phyloP scores from a whole-genome alignment of 75 land plant genomes.

The Gnetum montanum region DNA sequence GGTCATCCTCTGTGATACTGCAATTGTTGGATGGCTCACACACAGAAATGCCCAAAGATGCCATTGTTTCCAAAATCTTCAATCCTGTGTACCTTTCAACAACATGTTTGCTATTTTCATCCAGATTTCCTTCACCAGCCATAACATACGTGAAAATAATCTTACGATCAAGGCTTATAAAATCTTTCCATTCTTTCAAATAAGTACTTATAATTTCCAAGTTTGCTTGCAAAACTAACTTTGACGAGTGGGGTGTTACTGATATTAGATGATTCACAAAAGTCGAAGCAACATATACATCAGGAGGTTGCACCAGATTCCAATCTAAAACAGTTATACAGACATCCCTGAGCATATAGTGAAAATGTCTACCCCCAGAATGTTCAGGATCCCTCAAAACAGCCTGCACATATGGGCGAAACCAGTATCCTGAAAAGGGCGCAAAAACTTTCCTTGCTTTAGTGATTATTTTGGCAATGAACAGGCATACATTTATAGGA shows the following conservation, averaged over 20 bases:
- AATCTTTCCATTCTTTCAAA: slow-evolving; percentile 32
- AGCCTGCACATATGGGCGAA: slow-evolving; percentile 23
- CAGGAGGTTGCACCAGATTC: slow-evolving; percentile 21
- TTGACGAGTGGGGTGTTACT: slow-evolving; percentile 28
- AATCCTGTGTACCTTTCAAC: slow-evolving; percentile 25
- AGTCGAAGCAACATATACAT: slow-evolving; percentile 16
- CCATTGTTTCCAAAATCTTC: slow-evolving; percentile 31
- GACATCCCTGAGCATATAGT: slow-evolving; percentile 40
- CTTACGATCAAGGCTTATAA: slow-evolving; percentile 16
- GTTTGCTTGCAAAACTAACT: slow-evolving; percentile 35
- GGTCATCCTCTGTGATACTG: slow-evolving; percentile 9
- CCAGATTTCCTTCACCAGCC: slow-evolving; percentile 23
- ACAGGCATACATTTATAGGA: slow-evolving; percentile 34
- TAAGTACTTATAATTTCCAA: slow-evolving; percentile 28
- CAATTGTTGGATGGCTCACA: slow-evolving; percentile 8
- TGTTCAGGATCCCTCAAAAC: slow-evolving; percentile 26
- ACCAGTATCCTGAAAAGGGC: slow-evolving; percentile 17
- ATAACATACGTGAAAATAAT: slow-evolving; percentile 10
- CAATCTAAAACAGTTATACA: slow-evolving; percentile 33
- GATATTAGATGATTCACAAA: slow-evolving; percentile 27
- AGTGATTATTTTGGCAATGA: slow-evolving; percentile 36
- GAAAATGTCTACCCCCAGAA: slow-evolving; percentile 32
- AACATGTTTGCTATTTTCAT: slow-evolving; percentile 9
- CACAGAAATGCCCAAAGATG: slow-evolving; percentile 17
- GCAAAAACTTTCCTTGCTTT: slow-evolving; percentile 34